A percentile compares a stretch with the other conserved stretches of the same genome.
Evolutionary conservation across 345 rosid genomes (phyloP).

Genomic region (Trapa incisa): DNA sequence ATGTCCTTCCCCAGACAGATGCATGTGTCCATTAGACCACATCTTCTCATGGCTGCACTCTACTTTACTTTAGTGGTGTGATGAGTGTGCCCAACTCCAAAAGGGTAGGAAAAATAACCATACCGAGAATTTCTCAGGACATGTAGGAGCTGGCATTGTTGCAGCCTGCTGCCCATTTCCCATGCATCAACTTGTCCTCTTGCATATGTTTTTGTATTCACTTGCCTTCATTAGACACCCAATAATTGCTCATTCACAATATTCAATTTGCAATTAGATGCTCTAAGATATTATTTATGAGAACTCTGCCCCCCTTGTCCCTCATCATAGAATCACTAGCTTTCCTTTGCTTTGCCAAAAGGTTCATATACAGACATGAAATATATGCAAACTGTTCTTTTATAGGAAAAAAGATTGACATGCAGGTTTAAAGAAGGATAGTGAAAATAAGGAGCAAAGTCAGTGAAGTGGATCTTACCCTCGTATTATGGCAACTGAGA

Average conservation of each 20-base stretch:
- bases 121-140: neutral
- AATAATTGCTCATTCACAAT: neutral
- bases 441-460: no score
- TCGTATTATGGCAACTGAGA: no score
- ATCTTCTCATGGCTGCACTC: no score
- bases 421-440: no score
- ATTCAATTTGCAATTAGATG: neutral
- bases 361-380: neutral
- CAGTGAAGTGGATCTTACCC: no score
- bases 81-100: no score
- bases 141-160: neutral
- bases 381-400: neutral
- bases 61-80: no score
- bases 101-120: no score
- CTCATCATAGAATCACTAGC: neutral
- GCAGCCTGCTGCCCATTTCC: neutral
- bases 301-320: neutral
- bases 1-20: no score
- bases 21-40: no score
- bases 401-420: no score
- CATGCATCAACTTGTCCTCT: neutral
- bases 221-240: neutral
- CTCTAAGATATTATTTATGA: neutral
- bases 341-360: neutral
- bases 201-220: neutral